A percentile compares a stretch with the other conserved stretches of the same genome.
Conservation (phyloP, 176 grass and related monocot genomes). For the Echinochloa phyllopogon region DNA sequence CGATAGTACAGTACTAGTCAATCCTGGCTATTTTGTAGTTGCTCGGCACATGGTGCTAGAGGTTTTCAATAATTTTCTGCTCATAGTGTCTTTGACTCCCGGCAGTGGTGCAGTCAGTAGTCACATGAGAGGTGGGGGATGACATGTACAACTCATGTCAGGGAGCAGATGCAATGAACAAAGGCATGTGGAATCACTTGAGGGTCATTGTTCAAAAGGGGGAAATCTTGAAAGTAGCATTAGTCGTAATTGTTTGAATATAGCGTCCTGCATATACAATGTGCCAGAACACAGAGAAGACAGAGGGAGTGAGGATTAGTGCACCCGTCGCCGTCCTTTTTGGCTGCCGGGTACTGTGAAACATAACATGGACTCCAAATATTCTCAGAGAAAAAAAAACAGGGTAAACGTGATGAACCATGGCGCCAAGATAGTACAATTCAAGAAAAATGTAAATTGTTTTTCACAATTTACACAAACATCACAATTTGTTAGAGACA, state of each 20-base stretch:
- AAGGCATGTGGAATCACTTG: not conserved
- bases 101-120: not conserved
- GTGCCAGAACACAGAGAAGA: too few species aligned
- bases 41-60: slow-evolving; percentile 31
- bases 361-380: too few species aligned
- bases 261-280: too few species aligned
- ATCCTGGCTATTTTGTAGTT: slow-evolving; percentile 9
- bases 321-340: too few species aligned
- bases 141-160: not conserved
- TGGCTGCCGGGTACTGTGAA: too few species aligned
- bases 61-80: slow-evolving; percentile 20
- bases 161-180: not conserved
- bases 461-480: too few species aligned
- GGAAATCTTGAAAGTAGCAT: not conserved
- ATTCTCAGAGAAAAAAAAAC: too few species aligned
- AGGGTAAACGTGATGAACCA: too few species aligned
- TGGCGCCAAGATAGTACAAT: too few species aligned
- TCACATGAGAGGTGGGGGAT: not conserved
- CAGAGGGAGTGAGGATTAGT: too few species aligned
- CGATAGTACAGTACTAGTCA: not conserved
- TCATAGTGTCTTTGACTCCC: slow-evolving; percentile 45
- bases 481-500: too few species aligned
- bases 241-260: not conserved
- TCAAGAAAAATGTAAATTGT: too few species aligned
- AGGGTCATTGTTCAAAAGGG: not conserved